Conservation (phyloP, 2,329 filamentous ascomycete genomes). For the Penicillium sp. region DNA sequence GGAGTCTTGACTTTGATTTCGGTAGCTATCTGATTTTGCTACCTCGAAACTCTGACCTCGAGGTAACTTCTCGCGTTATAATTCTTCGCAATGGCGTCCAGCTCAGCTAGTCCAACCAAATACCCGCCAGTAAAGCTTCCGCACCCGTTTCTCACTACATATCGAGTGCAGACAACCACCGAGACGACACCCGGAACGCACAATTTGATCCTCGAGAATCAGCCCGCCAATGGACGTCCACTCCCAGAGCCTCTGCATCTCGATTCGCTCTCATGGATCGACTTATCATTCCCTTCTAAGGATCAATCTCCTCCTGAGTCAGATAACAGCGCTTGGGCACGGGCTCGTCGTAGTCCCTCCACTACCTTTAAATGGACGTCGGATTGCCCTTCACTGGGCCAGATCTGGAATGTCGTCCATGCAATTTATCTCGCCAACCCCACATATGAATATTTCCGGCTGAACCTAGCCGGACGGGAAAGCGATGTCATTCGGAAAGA, state of each 20-base stretch:
- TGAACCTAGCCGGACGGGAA: slow-evolving; percentile 41
- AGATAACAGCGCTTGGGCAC: slow-evolving; percentile 44
- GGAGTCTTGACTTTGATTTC: neutral
- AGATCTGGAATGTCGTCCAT: slow-evolving; percentile 53
- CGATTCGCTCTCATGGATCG: slow-evolving; percentile 41
- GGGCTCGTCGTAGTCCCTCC: slow-evolving; percentile 48
- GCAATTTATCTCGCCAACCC: slow-evolving; percentile 49
- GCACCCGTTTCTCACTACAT: slow-evolving; percentile 51
- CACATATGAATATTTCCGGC: slow-evolving; percentile 48
- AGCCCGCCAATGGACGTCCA: slow-evolving; percentile 30
- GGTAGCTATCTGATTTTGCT: neutral
- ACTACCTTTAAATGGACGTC: slow-evolving; percentile 46
- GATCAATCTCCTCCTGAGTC: slow-evolving; percentile 21
- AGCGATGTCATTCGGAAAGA: slow-evolving; percentile 43
- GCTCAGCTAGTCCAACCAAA: slow-evolving; percentile 8
- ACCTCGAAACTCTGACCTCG: neutral
- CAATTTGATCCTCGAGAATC: slow-evolving; percentile 39
- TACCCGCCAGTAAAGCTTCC: slow-evolving; percentile 50
- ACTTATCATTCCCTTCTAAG: slow-evolving; percentile 30
- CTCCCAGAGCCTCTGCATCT: slow-evolving; percentile 44
- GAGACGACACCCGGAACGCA: slow-evolving; percentile 31
- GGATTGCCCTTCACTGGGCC: slow-evolving; percentile 45
- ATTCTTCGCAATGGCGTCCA: slow-evolving; percentile 14
- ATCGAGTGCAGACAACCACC: slow-evolving; percentile 38
- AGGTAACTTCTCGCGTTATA: neutral